These are phyloP conservation scores for Tubosaeta sp. DNA, from an alignment of 768 basidiomycete genomes.

Conservation along the genomic window DNA sequence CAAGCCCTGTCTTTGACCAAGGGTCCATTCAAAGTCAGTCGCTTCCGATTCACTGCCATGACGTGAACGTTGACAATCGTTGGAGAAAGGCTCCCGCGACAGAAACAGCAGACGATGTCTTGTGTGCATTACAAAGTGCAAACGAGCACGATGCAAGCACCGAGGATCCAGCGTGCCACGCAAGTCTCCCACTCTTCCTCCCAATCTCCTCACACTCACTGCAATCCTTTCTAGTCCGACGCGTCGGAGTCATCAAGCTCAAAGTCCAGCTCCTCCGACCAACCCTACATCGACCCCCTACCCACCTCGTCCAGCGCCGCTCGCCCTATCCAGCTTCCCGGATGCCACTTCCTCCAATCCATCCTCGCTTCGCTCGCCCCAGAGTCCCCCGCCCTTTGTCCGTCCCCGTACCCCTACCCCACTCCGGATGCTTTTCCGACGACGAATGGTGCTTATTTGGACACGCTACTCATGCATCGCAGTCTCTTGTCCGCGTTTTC, in stretches of 20 bases:
- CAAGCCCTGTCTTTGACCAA: slow-evolving; percentile 47
- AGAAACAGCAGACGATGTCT: slow-evolving; percentile 19
- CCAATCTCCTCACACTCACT: background rate
- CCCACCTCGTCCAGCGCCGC: slow-evolving; percentile 16
- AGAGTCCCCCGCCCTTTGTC: slow-evolving; percentile 32
- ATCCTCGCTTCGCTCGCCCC: slow-evolving; percentile 54
- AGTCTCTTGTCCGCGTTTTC: slow-evolving; percentile 62
- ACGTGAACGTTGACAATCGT: slow-evolving; percentile 15
- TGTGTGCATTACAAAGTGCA: slow-evolving; percentile 29
- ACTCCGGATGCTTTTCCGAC: slow-evolving; percentile 38
- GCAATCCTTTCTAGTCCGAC: slow-evolving; percentile 36
- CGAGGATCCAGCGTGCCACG: slow-evolving; percentile 44
- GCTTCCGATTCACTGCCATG: background rate
- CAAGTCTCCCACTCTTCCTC: slow-evolving; percentile 17
- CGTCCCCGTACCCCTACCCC: slow-evolving; percentile 31
- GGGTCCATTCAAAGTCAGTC: slow-evolving; percentile 30
- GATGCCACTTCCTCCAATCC: slow-evolving; percentile 60
- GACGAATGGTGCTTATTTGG: slow-evolving; percentile 72
- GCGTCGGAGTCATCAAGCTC: slow-evolving; percentile 42
- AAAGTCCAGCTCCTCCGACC: slow-evolving; percentile 37
- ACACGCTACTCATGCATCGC: slow-evolving; percentile 74
- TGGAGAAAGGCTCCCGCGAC: slow-evolving; percentile 33
- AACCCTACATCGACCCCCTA: slow-evolving; percentile 8
- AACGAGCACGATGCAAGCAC: slow-evolving; percentile 40
- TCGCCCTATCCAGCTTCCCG: slow-evolving; percentile 30